These are phyloP conservation scores for Neoboletus subvelutipes DNA, from an alignment of 768 basidiomycete species.

Conservation along the genomic window DNA sequence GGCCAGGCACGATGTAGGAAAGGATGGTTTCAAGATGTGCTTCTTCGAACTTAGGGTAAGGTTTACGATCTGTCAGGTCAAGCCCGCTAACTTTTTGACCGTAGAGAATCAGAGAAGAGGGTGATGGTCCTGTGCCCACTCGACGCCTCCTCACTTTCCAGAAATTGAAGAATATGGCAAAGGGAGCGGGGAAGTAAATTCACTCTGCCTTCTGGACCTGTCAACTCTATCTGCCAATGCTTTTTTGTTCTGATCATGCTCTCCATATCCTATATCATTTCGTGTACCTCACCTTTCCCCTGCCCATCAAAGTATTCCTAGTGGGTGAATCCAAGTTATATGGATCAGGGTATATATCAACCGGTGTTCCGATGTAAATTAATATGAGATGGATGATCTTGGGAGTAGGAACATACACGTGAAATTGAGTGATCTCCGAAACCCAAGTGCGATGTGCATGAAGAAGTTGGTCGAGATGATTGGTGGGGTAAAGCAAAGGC, in stretches of 20 bases:
- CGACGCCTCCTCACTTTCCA: constrained; percentile 17
- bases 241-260: constrained; percentile 11
- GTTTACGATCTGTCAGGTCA: not conserved
- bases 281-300: not conserved
- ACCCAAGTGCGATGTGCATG: constrained; percentile 1
- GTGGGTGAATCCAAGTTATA: constrained; percentile 4
- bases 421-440: constrained; percentile 8
- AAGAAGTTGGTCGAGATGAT: not conserved
- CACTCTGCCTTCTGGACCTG: not conserved
- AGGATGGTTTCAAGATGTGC: constrained; percentile 27
- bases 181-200: not conserved
- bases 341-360: constrained; percentile 19
- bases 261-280: not conserved
- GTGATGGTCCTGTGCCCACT: constrained; percentile 15
- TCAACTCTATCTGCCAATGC: not conserved
- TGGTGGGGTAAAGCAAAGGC: constrained; percentile 5
- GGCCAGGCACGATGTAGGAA: constrained; percentile 20
- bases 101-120: constrained; percentile 28
- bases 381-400: constrained; percentile 14
- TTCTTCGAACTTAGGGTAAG: constrained; percentile 30
- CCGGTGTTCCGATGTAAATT: constrained; percentile 11
- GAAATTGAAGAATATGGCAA: constrained; percentile 20
- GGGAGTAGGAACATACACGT: constrained; percentile 7
- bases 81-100: not conserved
- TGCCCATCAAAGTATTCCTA: not conserved